Evolutionary conservation across 2,329 filamentous ascomycete genomes (phyloP).

Genomic region (Corynespora cassiicola): DNA sequence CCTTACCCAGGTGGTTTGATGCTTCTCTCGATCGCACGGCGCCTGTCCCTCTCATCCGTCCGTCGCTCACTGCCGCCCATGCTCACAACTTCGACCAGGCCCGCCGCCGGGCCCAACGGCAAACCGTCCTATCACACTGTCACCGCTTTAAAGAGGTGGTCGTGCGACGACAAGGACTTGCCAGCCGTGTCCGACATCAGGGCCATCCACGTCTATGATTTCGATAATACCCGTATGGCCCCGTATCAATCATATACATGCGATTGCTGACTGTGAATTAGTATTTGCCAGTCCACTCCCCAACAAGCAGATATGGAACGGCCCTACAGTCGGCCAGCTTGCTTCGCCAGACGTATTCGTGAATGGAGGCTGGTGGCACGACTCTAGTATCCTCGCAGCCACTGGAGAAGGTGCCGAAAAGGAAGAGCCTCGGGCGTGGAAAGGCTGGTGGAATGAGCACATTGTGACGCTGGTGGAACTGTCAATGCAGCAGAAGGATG

Average conservation of each 20-base stretch:
- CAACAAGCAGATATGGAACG: constrained; percentile 86
- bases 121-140: constrained; percentile 59
- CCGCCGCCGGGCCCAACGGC: constrained; percentile 32
- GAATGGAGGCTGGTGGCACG: constrained; percentile 97
- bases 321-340: constrained; percentile 76
- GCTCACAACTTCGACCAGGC: constrained; percentile 37
- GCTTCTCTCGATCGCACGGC: constrained; percentile 30
- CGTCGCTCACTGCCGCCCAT: constrained; percentile 35
- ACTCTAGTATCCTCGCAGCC: constrained; percentile 81
- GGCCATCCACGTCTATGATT: constrained; percentile 92
- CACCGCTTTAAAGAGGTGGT: constrained; percentile 85
- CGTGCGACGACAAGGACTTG: constrained; percentile 73
- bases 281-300: constrained; percentile 92
- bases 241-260: constrained; percentile 3
- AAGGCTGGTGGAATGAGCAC: constrained; percentile 96
- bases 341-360: constrained; percentile 77
- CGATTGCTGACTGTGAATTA: constrained; percentile 40
- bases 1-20: constrained; percentile 24
- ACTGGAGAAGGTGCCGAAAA: constrained; percentile 82
- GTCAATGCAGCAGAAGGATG: constrained; percentile 83
- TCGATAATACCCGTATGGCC: constrained; percentile 86
- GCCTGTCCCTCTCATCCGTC: constrained; percentile 16
- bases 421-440: constrained; percentile 85
- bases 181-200: constrained; percentile 76
- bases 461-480: constrained; percentile 80